A percentile compares a stretch with the other conserved stretches of the same genome.
These are phyloP conservation scores for Umbilicus rupestris DNA, from an alignment of 164 flowering plant genomes.

Conservation along the genomic window DNA sequence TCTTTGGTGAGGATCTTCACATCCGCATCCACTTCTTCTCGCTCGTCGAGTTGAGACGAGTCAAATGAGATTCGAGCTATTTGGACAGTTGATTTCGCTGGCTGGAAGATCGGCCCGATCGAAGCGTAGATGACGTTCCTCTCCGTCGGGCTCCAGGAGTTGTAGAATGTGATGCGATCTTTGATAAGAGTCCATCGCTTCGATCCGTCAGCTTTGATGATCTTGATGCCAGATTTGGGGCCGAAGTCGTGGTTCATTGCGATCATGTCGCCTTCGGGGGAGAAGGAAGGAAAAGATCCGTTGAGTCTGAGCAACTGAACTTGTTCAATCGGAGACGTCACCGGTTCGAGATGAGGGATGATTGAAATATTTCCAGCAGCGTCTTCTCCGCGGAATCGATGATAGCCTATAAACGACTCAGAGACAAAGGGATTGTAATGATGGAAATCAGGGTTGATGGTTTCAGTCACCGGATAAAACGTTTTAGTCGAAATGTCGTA, in stretches of 20 bases:
- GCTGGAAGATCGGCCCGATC: slow-evolving; percentile 58
- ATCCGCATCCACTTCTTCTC: slow-evolving; percentile 28
- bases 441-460: slow-evolving; percentile 45
- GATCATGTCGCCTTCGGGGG: slow-evolving; percentile 43
- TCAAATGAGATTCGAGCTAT: slow-evolving; percentile 61
- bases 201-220: slow-evolving; percentile 61
- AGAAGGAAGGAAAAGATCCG: slow-evolving; percentile 59
- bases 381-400: slow-evolving; percentile 69
- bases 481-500: slow-evolving; percentile 34
- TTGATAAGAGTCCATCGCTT: slow-evolving; percentile 51
- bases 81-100: slow-evolving; percentile 48
- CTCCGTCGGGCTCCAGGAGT: slow-evolving; percentile 58
- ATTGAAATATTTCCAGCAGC: slow-evolving; percentile 25
- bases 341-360: slow-evolving; percentile 45
- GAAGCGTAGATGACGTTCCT: slow-evolving; percentile 60
- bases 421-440: slow-evolving; percentile 88
- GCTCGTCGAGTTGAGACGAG: slow-evolving; percentile 20
- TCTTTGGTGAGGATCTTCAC: slow-evolving; percentile 53
- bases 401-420: slow-evolving; percentile 57
- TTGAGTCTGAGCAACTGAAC: slow-evolving; percentile 35
- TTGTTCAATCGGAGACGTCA: slow-evolving; percentile 20
- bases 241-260: slow-evolving; percentile 50
- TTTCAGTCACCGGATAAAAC: slow-evolving; percentile 46
- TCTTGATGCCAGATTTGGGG: slow-evolving; percentile 28
- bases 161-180: slow-evolving; percentile 40